Percentiles rank a stretch among this genome's conserved stretches.
Conservation (phyloP, 495 filamentous ascomycete genomes). For the Delitschia confertaspora region DNA sequence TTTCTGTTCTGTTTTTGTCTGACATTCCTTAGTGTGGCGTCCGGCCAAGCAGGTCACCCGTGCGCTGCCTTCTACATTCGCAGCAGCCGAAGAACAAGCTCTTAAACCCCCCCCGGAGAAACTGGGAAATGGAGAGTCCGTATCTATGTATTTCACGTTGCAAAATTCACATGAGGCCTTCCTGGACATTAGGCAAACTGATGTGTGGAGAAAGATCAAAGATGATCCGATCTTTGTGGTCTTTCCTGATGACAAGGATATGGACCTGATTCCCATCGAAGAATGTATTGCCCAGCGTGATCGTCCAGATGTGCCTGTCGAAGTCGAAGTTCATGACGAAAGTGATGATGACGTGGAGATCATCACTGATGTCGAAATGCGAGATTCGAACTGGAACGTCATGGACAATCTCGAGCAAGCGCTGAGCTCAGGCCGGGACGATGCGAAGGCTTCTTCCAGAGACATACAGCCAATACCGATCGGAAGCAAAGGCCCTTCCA, state of each 20-base stretch:
- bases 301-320: constrained; percentile 21
- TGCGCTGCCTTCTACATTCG: constrained; percentile 31
- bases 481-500: constrained; percentile 1
- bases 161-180: constrained; percentile 28
- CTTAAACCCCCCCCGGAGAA: constrained; percentile 21
- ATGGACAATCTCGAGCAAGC: constrained; percentile 33
- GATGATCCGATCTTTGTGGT: constrained; percentile 32
- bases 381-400: constrained; percentile 25
- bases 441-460: constrained; percentile 7
- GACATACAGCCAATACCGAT: no score
- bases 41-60: constrained; percentile 31
- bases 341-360: constrained; percentile 16
- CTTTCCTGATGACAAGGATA: constrained; percentile 18
- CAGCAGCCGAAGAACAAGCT: constrained; percentile 33
- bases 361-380: no score
- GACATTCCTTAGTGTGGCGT: constrained; percentile 26
- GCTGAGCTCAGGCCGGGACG: constrained; percentile 7
- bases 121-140: constrained; percentile 30
- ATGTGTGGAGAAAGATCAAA: constrained; percentile 30
- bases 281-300: constrained; percentile 28
- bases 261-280: constrained; percentile 20
- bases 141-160: constrained; percentile 34
- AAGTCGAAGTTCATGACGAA: constrained; percentile 10
- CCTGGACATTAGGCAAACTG: constrained; percentile 32
- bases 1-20: not conserved